Evolutionary conservation across 2,329 filamentous ascomycete species (phyloP), one percentile per base, ranked within the genome.

Genomic region (Botryosphaeria dothidea): DNA sequence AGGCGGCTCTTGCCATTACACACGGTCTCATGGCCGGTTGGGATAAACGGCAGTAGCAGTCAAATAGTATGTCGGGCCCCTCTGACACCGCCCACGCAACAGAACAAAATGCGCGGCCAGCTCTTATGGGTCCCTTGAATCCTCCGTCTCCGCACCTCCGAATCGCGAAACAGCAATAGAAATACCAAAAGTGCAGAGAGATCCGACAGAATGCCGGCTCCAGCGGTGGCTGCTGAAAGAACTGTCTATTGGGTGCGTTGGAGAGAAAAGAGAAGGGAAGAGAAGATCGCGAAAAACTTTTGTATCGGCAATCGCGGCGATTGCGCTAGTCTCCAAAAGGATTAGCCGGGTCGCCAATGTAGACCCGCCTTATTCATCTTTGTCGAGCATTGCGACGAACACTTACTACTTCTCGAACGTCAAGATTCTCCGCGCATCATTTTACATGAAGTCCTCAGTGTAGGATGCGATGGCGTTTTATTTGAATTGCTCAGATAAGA

Each of bases 21-120:
- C 23, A 21, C 45, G 25, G 21, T 9, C 25, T 9, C 45, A 15
- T 21, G 15, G 25, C 1, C 27, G 15, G 7, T 51, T 5, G 6
- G 17, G 15, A 19, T 11, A 25, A 31, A 31, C 15, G 17, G 21
- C 45, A 48, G 6, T 51, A 17, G 15, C 48, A 8, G 19, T 31
- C 4, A 6, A 17, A n/a, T n/a, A n/a, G 31, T 54, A 57, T 64
- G 62, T 64, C 31, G 62, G 52, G 62, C 43, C 43, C 41, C 62
- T 64, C 62, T 64, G 62, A 64, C 62, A 64, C 62, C 62, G 62
- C 62, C 62, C 62, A 27, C 62, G 52, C 62, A 64, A 64, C 62
- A 31, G 62, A 17, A 11, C 58, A 41, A 58, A 48, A 31, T 64
- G 62, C 62, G 62, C 62, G 62, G 62, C 62, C 62, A 64, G 62